Evolutionary conservation across 2,329 filamentous ascomycete genomes (phyloP).

Genomic region (Cordyceps javanica): DNA sequence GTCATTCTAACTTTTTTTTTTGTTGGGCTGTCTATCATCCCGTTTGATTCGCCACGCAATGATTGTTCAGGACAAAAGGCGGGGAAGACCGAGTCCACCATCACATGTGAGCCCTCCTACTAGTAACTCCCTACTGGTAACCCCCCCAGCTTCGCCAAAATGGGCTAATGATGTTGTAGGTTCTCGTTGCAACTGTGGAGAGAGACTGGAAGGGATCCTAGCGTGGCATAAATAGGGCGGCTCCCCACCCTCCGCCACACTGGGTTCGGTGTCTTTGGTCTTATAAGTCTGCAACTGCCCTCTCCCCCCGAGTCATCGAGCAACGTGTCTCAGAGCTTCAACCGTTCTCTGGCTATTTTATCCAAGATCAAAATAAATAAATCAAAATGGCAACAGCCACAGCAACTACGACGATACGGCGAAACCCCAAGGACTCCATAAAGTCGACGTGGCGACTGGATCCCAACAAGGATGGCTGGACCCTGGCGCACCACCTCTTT

Average conservation of each 20-base stretch:
- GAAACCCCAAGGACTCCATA: constrained; percentile 19
- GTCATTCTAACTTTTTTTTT: not conserved
- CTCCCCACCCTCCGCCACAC: not conserved
- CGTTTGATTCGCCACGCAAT: not conserved
- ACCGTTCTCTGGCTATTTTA: not conserved
- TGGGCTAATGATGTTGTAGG: not conserved
- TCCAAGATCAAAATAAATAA: not conserved
- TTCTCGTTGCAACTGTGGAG: not conserved
- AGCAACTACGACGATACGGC: not conserved
- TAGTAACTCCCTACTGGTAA: not conserved
- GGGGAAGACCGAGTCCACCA: not conserved
- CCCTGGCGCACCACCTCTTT: constrained; percentile 15
- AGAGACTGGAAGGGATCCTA: not conserved
- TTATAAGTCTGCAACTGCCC: not conserved
- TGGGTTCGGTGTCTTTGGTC: not conserved
- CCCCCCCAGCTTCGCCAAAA: not conserved
- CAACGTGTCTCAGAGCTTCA: not conserved
- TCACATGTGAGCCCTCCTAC: not conserved
- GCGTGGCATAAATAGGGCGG: not conserved
- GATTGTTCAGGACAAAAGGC: not conserved
- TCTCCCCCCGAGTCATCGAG: not conserved
- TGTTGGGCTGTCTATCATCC: not conserved
- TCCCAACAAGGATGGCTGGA: constrained; percentile 15
- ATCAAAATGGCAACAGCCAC: not conserved
- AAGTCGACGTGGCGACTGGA: constrained; percentile 19